phyloP scores from a whole-genome alignment of 345 rosid species.

The Murraya koenigii region DNA sequence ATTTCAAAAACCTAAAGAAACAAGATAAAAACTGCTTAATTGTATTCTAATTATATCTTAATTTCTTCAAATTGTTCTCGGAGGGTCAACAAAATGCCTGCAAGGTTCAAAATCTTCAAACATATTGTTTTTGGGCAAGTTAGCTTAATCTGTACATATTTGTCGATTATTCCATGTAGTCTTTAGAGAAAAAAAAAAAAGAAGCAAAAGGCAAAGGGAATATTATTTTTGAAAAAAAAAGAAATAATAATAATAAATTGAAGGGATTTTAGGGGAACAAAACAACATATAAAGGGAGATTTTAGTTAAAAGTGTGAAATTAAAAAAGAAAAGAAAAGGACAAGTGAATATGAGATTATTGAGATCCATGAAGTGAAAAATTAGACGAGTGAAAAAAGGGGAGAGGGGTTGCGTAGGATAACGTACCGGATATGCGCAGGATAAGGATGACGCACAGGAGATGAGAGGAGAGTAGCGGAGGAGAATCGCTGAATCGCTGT shows the following conservation, averaged over 20 bases:
- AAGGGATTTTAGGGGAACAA: background rate
- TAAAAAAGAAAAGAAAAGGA: no score
- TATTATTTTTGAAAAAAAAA: background rate
- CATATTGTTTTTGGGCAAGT: background rate
- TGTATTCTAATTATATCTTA: background rate
- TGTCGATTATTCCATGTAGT: background rate
- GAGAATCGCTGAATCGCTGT: background rate
- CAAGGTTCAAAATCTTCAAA: background rate
- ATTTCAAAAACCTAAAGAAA: background rate
- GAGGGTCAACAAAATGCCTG: background rate
- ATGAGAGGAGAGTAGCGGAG: no score
- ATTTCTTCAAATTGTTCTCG: background rate
- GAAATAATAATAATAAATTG: no score
- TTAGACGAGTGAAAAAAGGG: background rate
- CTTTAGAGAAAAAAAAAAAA: background rate
- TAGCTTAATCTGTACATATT: background rate
- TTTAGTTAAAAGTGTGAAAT: background rate
- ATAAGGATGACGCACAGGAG: background rate
- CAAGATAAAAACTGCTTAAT: background rate
- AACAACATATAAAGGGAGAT: background rate
- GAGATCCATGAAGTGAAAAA: constrained; percentile 3
- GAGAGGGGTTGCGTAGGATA: background rate
- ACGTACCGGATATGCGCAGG: constrained; percentile 13
- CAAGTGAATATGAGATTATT: background rate
- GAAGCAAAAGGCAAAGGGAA: background rate